These are phyloP conservation scores for Aspergillus carlsbadensis DNA, from an alignment of 495 filamentous ascomycete species.

Conservation along the genomic window DNA sequence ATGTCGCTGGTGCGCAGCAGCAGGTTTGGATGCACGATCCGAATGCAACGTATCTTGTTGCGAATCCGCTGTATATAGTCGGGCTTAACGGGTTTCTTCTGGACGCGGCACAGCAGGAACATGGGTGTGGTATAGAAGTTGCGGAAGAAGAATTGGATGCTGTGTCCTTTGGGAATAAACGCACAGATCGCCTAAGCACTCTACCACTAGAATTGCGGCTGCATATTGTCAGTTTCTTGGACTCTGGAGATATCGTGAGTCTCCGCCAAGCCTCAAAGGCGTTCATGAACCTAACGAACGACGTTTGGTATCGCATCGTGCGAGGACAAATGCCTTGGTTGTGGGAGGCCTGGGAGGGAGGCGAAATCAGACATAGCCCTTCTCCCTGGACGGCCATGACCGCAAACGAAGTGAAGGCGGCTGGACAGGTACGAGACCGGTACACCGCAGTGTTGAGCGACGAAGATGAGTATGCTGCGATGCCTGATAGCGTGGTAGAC, in stretches of 20 bases:
- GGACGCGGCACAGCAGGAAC: not conserved
- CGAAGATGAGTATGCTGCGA: no score
- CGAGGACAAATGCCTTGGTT: constrained; percentile 34
- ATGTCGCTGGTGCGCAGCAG: constrained; percentile 10
- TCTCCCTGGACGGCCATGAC: not conserved
- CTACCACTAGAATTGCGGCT: constrained; percentile 25
- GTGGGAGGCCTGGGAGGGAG: constrained; percentile 25
- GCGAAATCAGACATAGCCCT: not conserved
- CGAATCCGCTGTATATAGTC: constrained; percentile 29
- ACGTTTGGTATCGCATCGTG: constrained; percentile 25
- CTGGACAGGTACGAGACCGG: not conserved
- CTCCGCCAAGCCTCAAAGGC: constrained; percentile 20
- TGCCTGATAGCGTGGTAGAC: not conserved
- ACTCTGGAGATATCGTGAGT: constrained; percentile 21
- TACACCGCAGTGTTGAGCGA: not conserved
- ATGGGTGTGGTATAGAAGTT: no score
- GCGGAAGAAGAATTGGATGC: no score
- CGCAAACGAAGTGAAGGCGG: not conserved
- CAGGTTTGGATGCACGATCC: constrained; percentile 18
- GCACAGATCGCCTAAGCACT: constrained; percentile 20
- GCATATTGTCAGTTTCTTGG: constrained; percentile 17
- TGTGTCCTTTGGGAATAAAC: no score
- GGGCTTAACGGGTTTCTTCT: constrained; percentile 1
- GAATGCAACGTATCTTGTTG: constrained; percentile 23
- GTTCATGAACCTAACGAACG: constrained; percentile 24